Evolutionary conservation across 2,329 filamentous ascomycete genomes (phyloP), one percentile per base, ranked within the genome.

Genomic region (Keithomyces neogunnii): DNA sequence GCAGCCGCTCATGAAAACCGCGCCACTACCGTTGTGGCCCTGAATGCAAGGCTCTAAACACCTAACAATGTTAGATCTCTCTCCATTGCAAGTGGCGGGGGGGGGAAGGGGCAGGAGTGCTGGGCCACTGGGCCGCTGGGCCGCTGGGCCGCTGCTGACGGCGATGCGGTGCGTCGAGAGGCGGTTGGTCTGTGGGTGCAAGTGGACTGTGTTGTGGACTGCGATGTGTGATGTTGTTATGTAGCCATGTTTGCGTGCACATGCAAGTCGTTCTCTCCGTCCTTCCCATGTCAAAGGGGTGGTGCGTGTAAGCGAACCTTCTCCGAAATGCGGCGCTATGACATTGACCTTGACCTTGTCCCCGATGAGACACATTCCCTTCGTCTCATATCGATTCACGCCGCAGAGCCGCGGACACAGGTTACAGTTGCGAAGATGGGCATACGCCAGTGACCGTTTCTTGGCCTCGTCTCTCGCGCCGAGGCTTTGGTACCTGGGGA

Each of bases 291-390:
- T 9, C 10, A 31, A 31, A 47, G 29, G 2, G 43, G 7, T 31
- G 7, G 31, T 8, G 26, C 36, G 3, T 35, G 13, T 8, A 19
- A 47, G 67, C 72, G 57, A 55, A 78, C 76, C 81, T 73, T 92
- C 88, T 43, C 88, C 88, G 64, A 91, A 91, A 67, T 93, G 89
- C 48, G 88, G 89, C 52, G 88, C 88, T 57, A 95, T 89, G 6
- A 88, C 87, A 63, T 89, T 90, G 58, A 93, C 87, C 61, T 89
- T 89, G 51, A 82, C 86, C 45, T 78, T 84, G 53, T 85, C 77
- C 11, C 88, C 88, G 58, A 93, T 86, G 53, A 93, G 73, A 63
- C 88, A 95, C 62, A 86, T 77, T 11, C 88, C 89, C 1, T 86
- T 88, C 57, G 77, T 85, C 67, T 91, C 81, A 60, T 83, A 89